phyloP scores from a whole-genome alignment of 306 rosid species.

The Castanospermum australe region DNA sequence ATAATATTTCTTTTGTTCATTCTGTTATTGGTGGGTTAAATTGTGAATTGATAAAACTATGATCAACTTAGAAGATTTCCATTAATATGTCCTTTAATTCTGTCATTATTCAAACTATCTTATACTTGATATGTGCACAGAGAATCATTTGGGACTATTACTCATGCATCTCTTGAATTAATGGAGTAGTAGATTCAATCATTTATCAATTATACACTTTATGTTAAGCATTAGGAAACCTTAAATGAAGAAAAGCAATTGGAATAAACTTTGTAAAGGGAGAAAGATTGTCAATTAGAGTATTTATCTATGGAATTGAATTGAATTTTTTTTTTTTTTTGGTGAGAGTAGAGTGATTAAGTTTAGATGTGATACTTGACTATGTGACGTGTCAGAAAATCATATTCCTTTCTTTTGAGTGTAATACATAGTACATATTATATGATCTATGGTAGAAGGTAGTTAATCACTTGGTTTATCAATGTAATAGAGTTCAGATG shows the following conservation, averaged over 20 bases:
- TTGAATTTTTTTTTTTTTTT: not conserved
- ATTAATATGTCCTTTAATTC: not conserved
- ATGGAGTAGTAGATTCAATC: slow-evolving; percentile 17
- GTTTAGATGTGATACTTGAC: not conserved
- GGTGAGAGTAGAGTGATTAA: not conserved
- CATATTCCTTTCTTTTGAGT: not conserved
- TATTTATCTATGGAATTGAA: not conserved
- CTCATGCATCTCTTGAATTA: not conserved
- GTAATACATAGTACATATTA: not conserved
- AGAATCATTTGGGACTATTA: slow-evolving; percentile 7
- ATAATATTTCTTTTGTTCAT: slow-evolving; percentile 9
- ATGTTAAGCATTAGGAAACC: slow-evolving; percentile 8
- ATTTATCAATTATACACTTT: not conserved
- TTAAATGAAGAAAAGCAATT: not conserved
- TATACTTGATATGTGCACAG: not conserved
- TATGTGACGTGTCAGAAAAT: not conserved
- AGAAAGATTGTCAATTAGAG: slow-evolving; percentile 18
- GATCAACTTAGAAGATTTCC: not conserved
- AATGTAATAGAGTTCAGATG: slow-evolving; percentile 83
- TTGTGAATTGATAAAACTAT: not conserved
- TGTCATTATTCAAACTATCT: not conserved
- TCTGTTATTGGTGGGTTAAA: not conserved
- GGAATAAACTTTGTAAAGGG: not conserved
- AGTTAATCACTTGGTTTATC: slow-evolving; percentile 31
- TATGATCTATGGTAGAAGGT: slow-evolving; percentile 7